A percentile compares a stretch with the other conserved stretches of the same genome.
Evolutionary conservation across 2,329 filamentous ascomycete genomes (phyloP).

Genomic region (Eutypa lata): DNA sequence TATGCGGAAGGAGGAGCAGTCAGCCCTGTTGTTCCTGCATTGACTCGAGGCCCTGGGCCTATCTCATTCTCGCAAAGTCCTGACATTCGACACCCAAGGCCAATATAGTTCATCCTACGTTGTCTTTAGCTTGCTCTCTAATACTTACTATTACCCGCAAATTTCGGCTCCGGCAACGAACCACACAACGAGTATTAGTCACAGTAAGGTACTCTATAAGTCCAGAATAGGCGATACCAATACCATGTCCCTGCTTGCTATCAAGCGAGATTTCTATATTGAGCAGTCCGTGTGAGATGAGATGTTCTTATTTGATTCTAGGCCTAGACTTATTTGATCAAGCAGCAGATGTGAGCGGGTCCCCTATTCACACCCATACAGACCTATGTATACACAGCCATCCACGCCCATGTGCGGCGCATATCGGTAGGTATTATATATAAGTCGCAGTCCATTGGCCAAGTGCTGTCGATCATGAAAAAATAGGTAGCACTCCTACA

Average conservation of each 20-base stretch:
- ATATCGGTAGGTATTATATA: not conserved
- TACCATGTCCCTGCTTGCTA: not conserved
- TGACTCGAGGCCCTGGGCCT: not conserved
- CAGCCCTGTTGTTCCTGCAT: not conserved
- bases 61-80: not conserved
- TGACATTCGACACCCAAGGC: not conserved
- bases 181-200: not conserved
- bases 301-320: too few species aligned
- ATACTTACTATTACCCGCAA: not conserved
- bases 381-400: too few species aligned
- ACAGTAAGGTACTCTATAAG: not conserved
- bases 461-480: not conserved
- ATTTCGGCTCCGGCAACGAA: not conserved
- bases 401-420: not conserved
- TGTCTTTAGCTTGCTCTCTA: not conserved
- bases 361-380: too few species aligned
- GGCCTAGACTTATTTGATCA: too few species aligned
- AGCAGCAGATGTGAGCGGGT: too few species aligned
- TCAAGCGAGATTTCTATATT: not conserved
- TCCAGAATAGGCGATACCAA: not conserved
- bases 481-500: not conserved
- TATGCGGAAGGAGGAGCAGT: not conserved
- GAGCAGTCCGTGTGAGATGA: not conserved
- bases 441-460: not conserved
- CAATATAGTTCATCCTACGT: not conserved